Percentiles rank a stretch among this genome's conserved stretches.
Evolutionary conservation across 176 grass and related monocot genomes (phyloP).

Genomic region (Carex myosuroides): DNA sequence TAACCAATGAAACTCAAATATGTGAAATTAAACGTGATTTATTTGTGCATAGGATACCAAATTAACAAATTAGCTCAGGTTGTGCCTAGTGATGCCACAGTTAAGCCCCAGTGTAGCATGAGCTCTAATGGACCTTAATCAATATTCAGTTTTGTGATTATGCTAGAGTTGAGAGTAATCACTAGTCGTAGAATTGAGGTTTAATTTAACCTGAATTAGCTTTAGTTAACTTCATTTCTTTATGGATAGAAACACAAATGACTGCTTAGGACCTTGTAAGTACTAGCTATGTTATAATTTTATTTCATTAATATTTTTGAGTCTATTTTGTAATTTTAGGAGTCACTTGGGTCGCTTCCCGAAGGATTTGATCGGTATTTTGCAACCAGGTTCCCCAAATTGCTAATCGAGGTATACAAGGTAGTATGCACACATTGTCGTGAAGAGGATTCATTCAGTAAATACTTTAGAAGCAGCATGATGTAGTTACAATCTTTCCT

Average conservation of each 20-base stretch:
- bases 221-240: background rate
- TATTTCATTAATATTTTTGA: background rate
- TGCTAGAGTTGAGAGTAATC: background rate
- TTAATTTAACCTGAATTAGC: background rate
- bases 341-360: slow-evolving; percentile 56
- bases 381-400: slow-evolving; percentile 64
- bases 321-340: slow-evolving; percentile 31
- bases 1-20: background rate
- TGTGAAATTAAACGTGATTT: background rate
- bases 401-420: slow-evolving; percentile 86
- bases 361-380: slow-evolving; percentile 88
- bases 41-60: background rate
- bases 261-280: background rate
- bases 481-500: slow-evolving; percentile 24
- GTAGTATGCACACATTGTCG: slow-evolving; percentile 54
- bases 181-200: background rate
- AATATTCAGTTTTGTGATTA: background rate
- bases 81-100: background rate
- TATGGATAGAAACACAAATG: background rate
- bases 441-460: slow-evolving; percentile 65
- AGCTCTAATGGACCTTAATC: background rate
- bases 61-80: background rate
- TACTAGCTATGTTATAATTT: background rate
- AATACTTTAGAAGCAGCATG: slow-evolving; percentile 53
- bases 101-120: background rate